Evolutionary conservation across 2,329 filamentous ascomycete genomes (phyloP), one percentile per base, ranked within the genome.

Genomic region (Calonectria pauciramosa): DNA sequence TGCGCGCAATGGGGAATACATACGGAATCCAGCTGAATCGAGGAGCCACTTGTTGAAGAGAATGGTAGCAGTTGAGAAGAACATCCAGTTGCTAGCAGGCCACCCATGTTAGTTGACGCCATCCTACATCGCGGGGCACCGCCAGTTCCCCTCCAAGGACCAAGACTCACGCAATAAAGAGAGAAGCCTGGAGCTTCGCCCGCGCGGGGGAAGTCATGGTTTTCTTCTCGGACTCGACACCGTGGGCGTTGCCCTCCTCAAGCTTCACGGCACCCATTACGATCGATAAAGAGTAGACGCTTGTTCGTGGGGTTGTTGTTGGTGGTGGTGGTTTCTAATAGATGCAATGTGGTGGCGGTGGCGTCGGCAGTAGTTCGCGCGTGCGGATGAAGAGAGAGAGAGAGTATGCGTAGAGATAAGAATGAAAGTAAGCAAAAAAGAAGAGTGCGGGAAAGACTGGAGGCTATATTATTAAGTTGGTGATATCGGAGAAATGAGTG

Each of bases 11-110:
- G 9, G n/a, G 26, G 10, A 9, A 44, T 34, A 89, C 93, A 89
- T 87, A 95, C 93, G 90, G 85, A 96, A 96, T 72, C 93, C 90
- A 81, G 90, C 91, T 76, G 91, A 92, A 82, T 94, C 91, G 72
- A 98, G 90, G 63, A 98, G 91, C 91, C 94, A 96, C 88, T 98
- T 98, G 89, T 98, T 98, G 89, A 97, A 97, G 75, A 98, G 87
- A 82, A 98, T 97, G 75, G 96, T 95, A 80, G 91, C 89, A 76
- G 95, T 96, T 80, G 94, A 96, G 83, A 97, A 91, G 77, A 95
- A 89, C 80, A 98, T 97, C 95, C 95, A 98, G 82, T 91, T 91
- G 69, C 89, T 90, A 41, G 20, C 20, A 56, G 11, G 34, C 49
- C 67, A 34, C 59, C 28, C 41, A n/a, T 49, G 41, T 72, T 72